Conservation (phyloP, 2,329 filamentous ascomycete genomes). For the Torrubiellomyces zombiae region DNA sequence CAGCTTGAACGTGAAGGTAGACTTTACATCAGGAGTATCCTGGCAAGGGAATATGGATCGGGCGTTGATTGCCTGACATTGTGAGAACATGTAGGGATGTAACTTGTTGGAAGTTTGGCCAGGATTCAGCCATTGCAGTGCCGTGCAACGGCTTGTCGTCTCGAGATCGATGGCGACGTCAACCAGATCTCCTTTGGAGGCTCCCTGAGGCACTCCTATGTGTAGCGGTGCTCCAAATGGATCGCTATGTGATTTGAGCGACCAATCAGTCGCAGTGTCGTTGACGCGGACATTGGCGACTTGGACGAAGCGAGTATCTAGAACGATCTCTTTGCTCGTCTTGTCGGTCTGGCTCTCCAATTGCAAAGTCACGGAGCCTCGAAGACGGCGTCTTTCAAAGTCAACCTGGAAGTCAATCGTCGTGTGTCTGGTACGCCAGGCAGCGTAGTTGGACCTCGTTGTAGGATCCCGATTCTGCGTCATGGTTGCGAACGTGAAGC, state of each 20-base stretch:
- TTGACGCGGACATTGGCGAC: slow-evolving; percentile 57
- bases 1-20: slow-evolving; percentile 81
- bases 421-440: slow-evolving; percentile 73
- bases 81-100: slow-evolving; percentile 94
- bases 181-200: slow-evolving; percentile 33
- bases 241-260: slow-evolving; percentile 49
- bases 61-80: slow-evolving; percentile 92
- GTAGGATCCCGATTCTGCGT: slow-evolving; percentile 54
- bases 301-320: slow-evolving; percentile 76
- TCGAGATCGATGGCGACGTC: slow-evolving; percentile 50
- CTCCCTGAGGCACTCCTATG: slow-evolving; percentile 40
- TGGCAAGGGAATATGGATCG: slow-evolving; percentile 92
- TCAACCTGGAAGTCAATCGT: slow-evolving; percentile 67
- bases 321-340: slow-evolving; percentile 57
- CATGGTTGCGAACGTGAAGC: slow-evolving; percentile 15
- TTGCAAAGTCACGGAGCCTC: slow-evolving; percentile 59
- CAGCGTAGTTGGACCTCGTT: slow-evolving; percentile 81
- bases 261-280: slow-evolving; percentile 47
- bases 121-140: slow-evolving; percentile 87
- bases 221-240: slow-evolving; percentile 61
- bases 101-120: slow-evolving; percentile 91
- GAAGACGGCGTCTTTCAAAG: slow-evolving; percentile 63
- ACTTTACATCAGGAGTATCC: slow-evolving; percentile 94
- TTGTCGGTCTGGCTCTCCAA: slow-evolving; percentile 62
- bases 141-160: slow-evolving; percentile 79